Base-by-base conservation (phyloP, 202 grass and related monocot genomes). In the Carex sylvatica region DNA sequence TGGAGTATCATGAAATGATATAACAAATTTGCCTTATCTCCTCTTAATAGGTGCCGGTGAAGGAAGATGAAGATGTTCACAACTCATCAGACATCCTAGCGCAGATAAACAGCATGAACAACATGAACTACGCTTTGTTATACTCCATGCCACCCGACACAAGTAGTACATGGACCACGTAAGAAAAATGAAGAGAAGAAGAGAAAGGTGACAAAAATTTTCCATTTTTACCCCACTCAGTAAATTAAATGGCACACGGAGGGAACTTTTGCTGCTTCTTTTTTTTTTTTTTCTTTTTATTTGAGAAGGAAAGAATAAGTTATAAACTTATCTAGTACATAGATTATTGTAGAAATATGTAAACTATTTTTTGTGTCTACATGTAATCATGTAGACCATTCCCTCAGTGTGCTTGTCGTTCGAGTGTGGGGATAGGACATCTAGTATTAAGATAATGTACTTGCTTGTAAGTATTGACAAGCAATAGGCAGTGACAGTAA, bases 31-130 rank as follows among this genome's bases (percentile, higher is more conserved):
- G 14, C 33, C 33, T 75, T 74, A 61, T 61, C 24, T 58, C 11
- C 62, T 53, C 18, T 82, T 90, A 85, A 49, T 85, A 96, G 93
- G 61, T 36, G 28, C 53, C 12, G 40, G 87, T 86, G 68, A 89
- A 96, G 73, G 93, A 84, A 87, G 80, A 82, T 82, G 92, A 92
- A 88, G 88, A 90, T 47, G 80, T 90, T 63, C 70, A 95, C 42
- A 88, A 89, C 54, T 88, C 85, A 3, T 86, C 88, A 7, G 80
- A 91, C 78, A 89, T 93, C 76, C 62, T 92, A 42, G 87, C 83
- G 74, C 92, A 93, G 71, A 84, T 98, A 53, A 90, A 80, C 77
- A 87, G 76, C 19, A 92, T 44, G 36, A 38, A 38, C 36, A 38
- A 9, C 40, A 44, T 44, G 36, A 40, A 40, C 19, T 88, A 89